Conservation (phyloP, 1,284 basidiomycete genomes). For the Laetiporus sulphureus region DNA sequence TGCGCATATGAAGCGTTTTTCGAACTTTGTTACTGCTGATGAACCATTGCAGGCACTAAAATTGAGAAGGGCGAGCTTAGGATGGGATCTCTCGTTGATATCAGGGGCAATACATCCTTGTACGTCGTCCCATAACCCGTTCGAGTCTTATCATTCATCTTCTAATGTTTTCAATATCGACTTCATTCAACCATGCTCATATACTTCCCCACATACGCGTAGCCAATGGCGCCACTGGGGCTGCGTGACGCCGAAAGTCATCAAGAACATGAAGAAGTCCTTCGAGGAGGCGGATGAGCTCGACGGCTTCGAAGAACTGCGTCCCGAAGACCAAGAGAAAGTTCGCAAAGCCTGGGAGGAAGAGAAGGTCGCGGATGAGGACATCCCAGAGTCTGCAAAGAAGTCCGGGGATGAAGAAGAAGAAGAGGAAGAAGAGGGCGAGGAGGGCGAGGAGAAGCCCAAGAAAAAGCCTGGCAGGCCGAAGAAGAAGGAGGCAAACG, state of each 20-base stretch:
- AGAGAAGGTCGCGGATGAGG: constrained; percentile 71
- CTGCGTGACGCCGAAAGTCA: constrained; percentile 64
- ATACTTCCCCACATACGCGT: neutral
- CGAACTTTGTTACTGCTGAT: constrained; percentile 10
- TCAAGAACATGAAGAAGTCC: constrained; percentile 66
- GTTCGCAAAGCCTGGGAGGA: constrained; percentile 64
- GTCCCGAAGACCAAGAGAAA: constrained; percentile 57
- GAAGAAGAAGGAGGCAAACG: constrained; percentile 20
- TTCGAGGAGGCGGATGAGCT: constrained; percentile 57
- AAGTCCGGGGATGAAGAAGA: constrained; percentile 45
- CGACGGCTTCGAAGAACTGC: constrained; percentile 68
- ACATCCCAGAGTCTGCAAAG: constrained; percentile 66
- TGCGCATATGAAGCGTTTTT: constrained; percentile 24
- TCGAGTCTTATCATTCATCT: too few relatives aligned
- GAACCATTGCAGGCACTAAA: constrained; percentile 43
- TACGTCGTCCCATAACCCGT: too few relatives aligned
- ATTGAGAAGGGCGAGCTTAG: constrained; percentile 73
- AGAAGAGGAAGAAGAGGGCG: constrained; percentile 42
- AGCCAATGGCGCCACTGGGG: constrained; percentile 82
- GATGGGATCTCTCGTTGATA: constrained; percentile 71
- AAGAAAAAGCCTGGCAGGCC: constrained; percentile 28
- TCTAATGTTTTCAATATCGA: too few relatives aligned
- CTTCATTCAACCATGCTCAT: neutral
- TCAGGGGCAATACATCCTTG: constrained; percentile 68
- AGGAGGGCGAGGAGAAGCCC: constrained; percentile 25